Evolutionary conservation across 148 eudicot species (phyloP).

Genomic region (Hydrangea macrophylla): DNA sequence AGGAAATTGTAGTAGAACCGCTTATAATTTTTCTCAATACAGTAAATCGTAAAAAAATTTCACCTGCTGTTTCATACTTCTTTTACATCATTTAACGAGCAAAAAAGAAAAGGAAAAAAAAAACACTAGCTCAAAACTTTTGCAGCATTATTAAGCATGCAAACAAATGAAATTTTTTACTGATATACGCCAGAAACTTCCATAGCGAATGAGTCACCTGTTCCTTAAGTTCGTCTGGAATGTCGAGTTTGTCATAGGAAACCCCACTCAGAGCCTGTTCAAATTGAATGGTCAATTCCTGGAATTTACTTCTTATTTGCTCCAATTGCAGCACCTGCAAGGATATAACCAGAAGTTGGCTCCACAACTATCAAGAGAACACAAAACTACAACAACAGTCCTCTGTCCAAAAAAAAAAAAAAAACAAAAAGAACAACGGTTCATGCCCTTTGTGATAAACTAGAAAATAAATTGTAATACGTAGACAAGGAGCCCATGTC

Average conservation of each 20-base stretch:
- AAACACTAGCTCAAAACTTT: neutral
- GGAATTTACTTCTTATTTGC: conserved; percentile 3
- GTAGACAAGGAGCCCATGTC: neutral
- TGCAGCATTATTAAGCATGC: neutral
- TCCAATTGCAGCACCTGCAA: conserved; percentile 14
- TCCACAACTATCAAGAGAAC: conserved; percentile 1
- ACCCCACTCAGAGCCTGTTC: conserved; percentile 7
- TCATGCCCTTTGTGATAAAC: too few species aligned
- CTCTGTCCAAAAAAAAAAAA: too few species aligned
- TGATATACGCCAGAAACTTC: neutral
- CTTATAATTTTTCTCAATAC: neutral
- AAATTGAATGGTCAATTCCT: conserved; percentile 8
- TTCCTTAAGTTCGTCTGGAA: conserved; percentile 16
- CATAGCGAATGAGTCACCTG: conserved; percentile 8
- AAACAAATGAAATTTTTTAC: too few species aligned
- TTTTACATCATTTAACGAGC: too few species aligned
- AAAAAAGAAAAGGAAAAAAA: neutral
- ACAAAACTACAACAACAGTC: neutral
- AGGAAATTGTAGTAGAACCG: neutral
- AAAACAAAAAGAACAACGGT: too few species aligned
- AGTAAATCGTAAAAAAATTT: too few species aligned
- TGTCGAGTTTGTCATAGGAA: neutral
- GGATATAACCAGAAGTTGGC: neutral
- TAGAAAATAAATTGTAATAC: neutral
- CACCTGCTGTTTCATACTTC: too few species aligned